Evolutionary conservation across 495 filamentous ascomycete species (phyloP).

Genomic region (Recurvomyces mirabilis): DNA sequence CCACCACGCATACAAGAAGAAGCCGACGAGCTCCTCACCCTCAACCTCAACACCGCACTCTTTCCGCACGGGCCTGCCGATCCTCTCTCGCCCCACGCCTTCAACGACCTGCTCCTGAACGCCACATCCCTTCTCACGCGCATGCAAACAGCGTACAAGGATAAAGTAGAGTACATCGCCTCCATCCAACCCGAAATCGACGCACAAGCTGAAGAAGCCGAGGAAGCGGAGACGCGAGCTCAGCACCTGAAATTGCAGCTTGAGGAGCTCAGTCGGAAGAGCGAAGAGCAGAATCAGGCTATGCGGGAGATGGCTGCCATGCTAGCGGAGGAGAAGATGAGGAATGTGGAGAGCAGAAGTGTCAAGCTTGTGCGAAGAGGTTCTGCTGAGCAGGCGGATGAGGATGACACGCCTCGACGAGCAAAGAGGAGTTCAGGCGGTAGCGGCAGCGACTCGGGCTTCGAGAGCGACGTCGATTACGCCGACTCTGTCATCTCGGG

Average conservation of each 20-base stretch:
- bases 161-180: slow-evolving; percentile 46
- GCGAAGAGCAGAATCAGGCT: slow-evolving; percentile 50
- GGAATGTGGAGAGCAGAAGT: slow-evolving; percentile 37
- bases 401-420: slow-evolving; percentile 10
- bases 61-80: slow-evolving; percentile 45
- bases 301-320: slow-evolving; percentile 55
- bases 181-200: slow-evolving; percentile 51
- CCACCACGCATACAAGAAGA: background rate
- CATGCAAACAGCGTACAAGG: slow-evolving; percentile 62
- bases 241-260: slow-evolving; percentile 61
- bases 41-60: slow-evolving; percentile 53
- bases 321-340: slow-evolving; percentile 47
- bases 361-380: slow-evolving; percentile 9
- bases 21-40: slow-evolving; percentile 37
- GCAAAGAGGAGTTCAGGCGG: slow-evolving; percentile 17
- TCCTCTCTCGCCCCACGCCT: slow-evolving; percentile 51
- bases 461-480: slow-evolving; percentile 27
- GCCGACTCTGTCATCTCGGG: slow-evolving; percentile 23
- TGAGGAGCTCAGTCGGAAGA: slow-evolving; percentile 62
- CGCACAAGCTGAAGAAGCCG: slow-evolving; percentile 58
- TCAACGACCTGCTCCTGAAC: slow-evolving; percentile 57
- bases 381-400: slow-evolving; percentile 6
- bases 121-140: slow-evolving; percentile 52
- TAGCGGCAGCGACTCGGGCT: slow-evolving; percentile 25
- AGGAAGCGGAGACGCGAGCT: slow-evolving; percentile 59